Base-by-base conservation (phyloP, 192 early-diverging fungal genomes). In the Coemansia sp. region DNA sequence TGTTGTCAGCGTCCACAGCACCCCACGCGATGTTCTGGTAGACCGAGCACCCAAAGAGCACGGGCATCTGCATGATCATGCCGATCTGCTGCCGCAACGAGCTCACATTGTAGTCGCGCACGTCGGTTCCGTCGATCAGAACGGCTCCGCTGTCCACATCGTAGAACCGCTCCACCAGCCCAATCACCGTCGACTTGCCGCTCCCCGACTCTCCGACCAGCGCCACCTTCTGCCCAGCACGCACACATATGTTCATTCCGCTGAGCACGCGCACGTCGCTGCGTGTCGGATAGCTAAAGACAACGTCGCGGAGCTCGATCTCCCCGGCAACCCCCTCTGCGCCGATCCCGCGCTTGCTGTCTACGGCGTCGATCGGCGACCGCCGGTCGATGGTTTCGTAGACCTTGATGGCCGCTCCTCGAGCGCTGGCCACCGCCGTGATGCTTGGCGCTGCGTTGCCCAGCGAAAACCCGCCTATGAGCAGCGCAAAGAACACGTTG, bases 31-130 rank as follows among this genome's bases (percentile, higher is more conserved):
- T 84, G 81, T 99, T 99, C 72, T 95, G 86, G 63, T 85, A 83
- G 63, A 99, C 91, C 57, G 88, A 83, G 30, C 62, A 72, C 30
- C 89, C 90, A 74, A 97, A 97, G 48, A 98, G 86, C 41, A 97
- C 89, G 2, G 95, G 96, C 72, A 95, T 95, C 85, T 95, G 95
- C 53, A 87, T 85, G 62, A 97, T 95, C 30, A 97, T 85, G 41
- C 94, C 96, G 58, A 98, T 92, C 58, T 93, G 89, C 62, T 85
- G 84, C 21, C 97, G 90, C 43, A 97, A 77, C 86, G 91, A 97
- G 30, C 85, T 72, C 38, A 96, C 83, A 56, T 97, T 94, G 68
- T 89, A 84, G 56, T 91, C 86, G 63, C 85, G 88, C 62, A 95
- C 81, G 60, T 94, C 84, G 20, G 81, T 71, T 39, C 90, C 94